These are phyloP conservation scores for Fusarium devonianum DNA, from an alignment of 2,329 filamentous ascomycete species.

Conservation along the genomic window DNA sequence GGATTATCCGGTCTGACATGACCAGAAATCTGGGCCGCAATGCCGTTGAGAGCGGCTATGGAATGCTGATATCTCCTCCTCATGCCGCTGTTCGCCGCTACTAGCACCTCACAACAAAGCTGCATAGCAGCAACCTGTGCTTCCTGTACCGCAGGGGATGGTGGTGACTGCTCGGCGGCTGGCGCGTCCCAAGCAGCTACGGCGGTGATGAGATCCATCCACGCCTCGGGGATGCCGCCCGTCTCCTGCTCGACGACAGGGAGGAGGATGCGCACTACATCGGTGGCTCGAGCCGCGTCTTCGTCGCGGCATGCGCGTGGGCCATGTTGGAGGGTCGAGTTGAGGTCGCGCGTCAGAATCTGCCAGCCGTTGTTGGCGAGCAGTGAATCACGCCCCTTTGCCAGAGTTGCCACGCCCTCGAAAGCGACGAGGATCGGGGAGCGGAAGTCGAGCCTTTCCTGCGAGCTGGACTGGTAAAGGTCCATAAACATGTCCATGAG, in stretches of 20 bases:
- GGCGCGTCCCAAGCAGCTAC: constrained; percentile 58
- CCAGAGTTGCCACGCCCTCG: constrained; percentile 61
- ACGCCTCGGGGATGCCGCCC: constrained; percentile 57
- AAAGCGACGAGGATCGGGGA: constrained; percentile 65
- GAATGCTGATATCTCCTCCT: constrained; percentile 60
- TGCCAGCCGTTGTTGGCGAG: constrained; percentile 62
- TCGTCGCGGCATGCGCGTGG: constrained; percentile 37
- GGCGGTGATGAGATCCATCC: constrained; percentile 63
- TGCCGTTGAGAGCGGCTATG: constrained; percentile 57
- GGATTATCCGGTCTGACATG: constrained; percentile 43
- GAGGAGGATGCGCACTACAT: constrained; percentile 64
- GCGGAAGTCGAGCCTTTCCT: constrained; percentile 59
- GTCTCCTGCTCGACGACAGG: constrained; percentile 57
- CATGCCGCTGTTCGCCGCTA: constrained; percentile 54
- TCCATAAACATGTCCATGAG: constrained; percentile 70
- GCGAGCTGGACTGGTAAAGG: constrained; percentile 57
- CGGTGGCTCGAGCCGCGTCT: constrained; percentile 56
- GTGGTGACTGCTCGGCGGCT: constrained; percentile 29
- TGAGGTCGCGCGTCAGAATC: constrained; percentile 59
- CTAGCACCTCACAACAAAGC: constrained; percentile 61
- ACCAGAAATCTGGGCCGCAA: constrained; percentile 52
- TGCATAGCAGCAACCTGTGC: constrained; percentile 63
- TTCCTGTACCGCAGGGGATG: constrained; percentile 49
- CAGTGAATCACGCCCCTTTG: constrained; percentile 57
- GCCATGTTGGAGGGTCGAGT: constrained; percentile 50